Evolutionary conservation across 2,329 filamentous ascomycete genomes (phyloP).

Genomic region (Chalaropsis thielavioides): DNA sequence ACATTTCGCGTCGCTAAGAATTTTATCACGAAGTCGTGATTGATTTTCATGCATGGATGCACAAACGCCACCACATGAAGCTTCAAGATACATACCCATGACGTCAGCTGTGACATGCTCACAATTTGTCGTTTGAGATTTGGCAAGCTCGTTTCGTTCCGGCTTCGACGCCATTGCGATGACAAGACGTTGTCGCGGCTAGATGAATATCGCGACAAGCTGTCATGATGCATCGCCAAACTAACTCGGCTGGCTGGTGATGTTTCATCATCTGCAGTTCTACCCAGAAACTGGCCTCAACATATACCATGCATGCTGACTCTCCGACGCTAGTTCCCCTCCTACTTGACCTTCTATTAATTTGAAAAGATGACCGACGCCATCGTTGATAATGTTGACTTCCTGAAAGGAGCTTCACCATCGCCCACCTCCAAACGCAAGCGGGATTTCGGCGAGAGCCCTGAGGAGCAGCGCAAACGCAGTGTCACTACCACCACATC

Average conservation of each 20-base stretch:
- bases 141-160: background rate
- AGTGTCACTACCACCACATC: slow-evolving; percentile 29
- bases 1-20: background rate
- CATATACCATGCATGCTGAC: background rate
- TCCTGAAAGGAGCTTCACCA: slow-evolving; percentile 19
- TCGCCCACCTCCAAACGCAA: slow-evolving; percentile 42
- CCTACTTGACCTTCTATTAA: background rate
- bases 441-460: slow-evolving; percentile 35
- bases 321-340: background rate
- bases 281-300: too few relatives aligned
- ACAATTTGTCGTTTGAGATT: background rate
- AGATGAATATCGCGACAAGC: background rate
- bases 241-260: background rate
- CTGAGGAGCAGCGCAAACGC: slow-evolving; percentile 38
- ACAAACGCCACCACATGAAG: background rate
- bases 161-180: background rate
- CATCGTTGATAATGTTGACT: slow-evolving; percentile 10
- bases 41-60: background rate
- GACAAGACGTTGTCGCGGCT: background rate
- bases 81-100: background rate
- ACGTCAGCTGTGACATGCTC: background rate
- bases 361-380: slow-evolving; percentile 11
- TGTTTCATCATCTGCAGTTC: background rate
- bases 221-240: background rate
- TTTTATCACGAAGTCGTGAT: slow-evolving; percentile 4